These are phyloP conservation scores for Luffa aegyptiaca DNA, from an alignment of 306 rosid genomes.

Conservation along the genomic window DNA sequence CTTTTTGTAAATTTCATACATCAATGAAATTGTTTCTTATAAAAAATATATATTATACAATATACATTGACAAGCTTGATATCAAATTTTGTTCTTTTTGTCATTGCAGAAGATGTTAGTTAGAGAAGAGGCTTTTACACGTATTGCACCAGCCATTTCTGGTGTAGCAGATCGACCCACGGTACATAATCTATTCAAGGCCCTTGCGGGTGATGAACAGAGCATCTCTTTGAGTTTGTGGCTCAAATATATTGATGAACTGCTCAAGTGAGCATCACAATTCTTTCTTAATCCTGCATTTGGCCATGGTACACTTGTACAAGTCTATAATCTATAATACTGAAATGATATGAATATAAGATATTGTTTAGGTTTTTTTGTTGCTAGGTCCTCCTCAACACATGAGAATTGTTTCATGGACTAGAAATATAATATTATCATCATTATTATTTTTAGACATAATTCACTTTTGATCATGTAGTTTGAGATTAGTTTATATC, in stretches of 20 bases:
- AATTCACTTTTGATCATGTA: background rate
- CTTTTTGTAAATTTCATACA: too few species aligned
- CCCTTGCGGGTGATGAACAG: constrained; percentile 64
- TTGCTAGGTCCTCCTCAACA: background rate
- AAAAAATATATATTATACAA: too few species aligned
- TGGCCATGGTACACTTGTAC: background rate
- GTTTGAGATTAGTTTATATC: background rate
- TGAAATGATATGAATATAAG: background rate
- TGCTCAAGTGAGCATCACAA: constrained; percentile 52
- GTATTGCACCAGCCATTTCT: constrained; percentile 78
- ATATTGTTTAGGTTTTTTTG: background rate
- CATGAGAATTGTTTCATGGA: background rate
- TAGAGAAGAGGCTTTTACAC: constrained; percentile 69
- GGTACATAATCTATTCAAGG: constrained; percentile 75
- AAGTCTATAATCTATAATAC: background rate
- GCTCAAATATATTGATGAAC: constrained; percentile 73
- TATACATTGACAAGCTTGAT: background rate
- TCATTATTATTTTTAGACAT: background rate
- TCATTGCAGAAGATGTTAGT: constrained; percentile 60
- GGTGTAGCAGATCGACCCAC: constrained; percentile 74
- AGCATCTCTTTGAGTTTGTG: constrained; percentile 72
- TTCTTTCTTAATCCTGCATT: background rate
- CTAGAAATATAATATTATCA: background rate
- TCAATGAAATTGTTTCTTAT: too few species aligned
- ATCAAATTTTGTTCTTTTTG: constrained; percentile 13